These are phyloP conservation scores for Atkinsonella texensis DNA, from an alignment of 2,329 filamentous ascomycete genomes.

Conservation along the genomic window DNA sequence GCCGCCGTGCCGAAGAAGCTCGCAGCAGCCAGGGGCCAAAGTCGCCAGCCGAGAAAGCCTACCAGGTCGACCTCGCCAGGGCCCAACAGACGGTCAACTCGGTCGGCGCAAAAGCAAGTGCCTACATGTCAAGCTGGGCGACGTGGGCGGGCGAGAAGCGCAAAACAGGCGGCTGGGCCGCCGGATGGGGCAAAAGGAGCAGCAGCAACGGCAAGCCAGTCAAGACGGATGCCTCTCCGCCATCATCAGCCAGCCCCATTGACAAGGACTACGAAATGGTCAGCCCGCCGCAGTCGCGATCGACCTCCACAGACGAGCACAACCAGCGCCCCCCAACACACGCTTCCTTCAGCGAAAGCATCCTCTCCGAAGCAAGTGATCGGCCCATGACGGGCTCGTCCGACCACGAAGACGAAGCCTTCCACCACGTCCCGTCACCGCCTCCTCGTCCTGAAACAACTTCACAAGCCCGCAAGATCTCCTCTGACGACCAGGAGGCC, in stretches of 20 bases:
- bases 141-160: constrained; percentile 66
- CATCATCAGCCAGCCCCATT: constrained; percentile 24
- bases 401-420: background rate
- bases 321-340: constrained; percentile 23
- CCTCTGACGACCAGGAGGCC: constrained; percentile 7
- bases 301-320: constrained; percentile 17
- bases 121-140: constrained; percentile 59
- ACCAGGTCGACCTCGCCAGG: constrained; percentile 23
- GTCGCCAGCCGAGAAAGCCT: constrained; percentile 7
- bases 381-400: background rate
- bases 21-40: constrained; percentile 9
- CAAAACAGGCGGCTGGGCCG: constrained; percentile 38
- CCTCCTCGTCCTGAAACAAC: background rate
- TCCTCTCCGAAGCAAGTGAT: constrained; percentile 6
- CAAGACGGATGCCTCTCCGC: constrained; percentile 18
- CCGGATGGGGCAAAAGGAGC: constrained; percentile 25
- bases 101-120: constrained; percentile 43
- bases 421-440: background rate
- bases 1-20: constrained; percentile 29
- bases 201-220: constrained; percentile 14
- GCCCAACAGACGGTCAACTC: constrained; percentile 34
- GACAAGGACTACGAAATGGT: constrained; percentile 26
- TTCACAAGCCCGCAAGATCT: background rate
- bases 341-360: constrained; percentile 11
- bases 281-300: constrained; percentile 18